These are phyloP conservation scores for Chloromonas sp. DNA, from an alignment of 163 green algal genomes.

Conservation along the genomic window DNA sequence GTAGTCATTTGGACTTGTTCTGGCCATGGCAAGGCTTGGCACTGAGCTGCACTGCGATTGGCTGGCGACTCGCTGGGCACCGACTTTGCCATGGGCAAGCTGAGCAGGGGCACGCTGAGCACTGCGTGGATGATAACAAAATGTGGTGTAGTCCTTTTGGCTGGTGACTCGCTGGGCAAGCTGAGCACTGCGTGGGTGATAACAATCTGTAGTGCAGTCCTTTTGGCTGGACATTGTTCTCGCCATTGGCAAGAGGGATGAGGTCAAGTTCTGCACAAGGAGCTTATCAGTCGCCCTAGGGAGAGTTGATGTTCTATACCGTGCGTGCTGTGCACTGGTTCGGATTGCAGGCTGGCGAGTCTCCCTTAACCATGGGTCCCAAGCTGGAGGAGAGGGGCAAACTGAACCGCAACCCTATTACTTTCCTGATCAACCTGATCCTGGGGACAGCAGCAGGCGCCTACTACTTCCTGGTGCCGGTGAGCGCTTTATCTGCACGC, in stretches of 20 bases:
- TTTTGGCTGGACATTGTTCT: background rate
- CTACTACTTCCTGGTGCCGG: slow-evolving; percentile 89
- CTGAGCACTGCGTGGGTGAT: too few species aligned
- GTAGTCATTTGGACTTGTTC: too few species aligned
- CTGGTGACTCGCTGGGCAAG: too few species aligned
- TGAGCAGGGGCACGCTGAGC: background rate
- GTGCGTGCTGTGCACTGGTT: background rate
- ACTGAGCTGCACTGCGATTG: background rate
- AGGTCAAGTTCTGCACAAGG: background rate
- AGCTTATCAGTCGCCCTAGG: background rate
- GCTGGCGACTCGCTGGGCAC: background rate
- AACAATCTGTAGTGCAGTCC: too few species aligned
- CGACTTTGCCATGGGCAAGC: background rate
- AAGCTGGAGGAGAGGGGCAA: slow-evolving; percentile 58
- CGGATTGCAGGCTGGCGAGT: slow-evolving; percentile 57
- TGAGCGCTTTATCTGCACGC: slow-evolving; percentile 70
- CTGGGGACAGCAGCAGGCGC: slow-evolving; percentile 66
- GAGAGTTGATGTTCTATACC: background rate
- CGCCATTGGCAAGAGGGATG: background rate
- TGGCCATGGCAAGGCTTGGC: too few species aligned
- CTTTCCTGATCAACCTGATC: slow-evolving; percentile 64
- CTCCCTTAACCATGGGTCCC: slow-evolving; percentile 68
- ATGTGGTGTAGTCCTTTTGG: too few species aligned
- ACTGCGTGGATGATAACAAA: background rate
- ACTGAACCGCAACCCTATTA: slow-evolving; percentile 59